Evolutionary conservation across 345 rosid species (phyloP).

Genomic region (Hypericum perforatum): DNA sequence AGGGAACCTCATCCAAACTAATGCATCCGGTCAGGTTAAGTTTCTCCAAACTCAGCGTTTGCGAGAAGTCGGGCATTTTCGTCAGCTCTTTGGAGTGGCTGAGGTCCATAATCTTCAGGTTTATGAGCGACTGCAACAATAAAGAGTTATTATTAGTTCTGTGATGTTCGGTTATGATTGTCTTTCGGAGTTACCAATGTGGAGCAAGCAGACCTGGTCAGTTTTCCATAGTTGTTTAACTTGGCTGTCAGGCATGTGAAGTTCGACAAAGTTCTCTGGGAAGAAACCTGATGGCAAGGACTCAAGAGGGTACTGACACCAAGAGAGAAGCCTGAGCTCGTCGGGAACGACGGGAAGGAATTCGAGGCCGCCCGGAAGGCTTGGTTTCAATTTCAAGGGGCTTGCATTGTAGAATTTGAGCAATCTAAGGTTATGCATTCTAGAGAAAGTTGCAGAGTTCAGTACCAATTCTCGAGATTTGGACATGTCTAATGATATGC

Average conservation of each 20-base stretch:
- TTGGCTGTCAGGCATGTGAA: constrained; percentile 1
- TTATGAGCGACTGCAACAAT: neutral
- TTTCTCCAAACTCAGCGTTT: neutral
- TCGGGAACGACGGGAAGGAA: constrained; percentile 6
- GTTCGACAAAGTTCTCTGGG: constrained; percentile 5
- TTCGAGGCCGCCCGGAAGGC: neutral
- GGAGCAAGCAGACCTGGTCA: neutral
- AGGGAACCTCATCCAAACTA: constrained; percentile 1
- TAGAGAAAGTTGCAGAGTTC: constrained; percentile 2
- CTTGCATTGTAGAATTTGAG: constrained; percentile 2
- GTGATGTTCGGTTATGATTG: neutral
- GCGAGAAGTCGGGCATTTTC: neutral
- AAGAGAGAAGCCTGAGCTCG: constrained; percentile 1
- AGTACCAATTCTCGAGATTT: neutral
- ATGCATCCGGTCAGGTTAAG: neutral
- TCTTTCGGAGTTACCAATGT: too few species aligned
- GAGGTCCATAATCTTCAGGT: neutral
- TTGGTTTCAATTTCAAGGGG: neutral
- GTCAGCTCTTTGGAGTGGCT: neutral
- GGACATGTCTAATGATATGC: constrained; percentile 3
- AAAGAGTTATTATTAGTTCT: neutral
- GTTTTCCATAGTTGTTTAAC: neutral
- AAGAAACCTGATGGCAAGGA: constrained; percentile 1
- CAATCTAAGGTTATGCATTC: constrained; percentile 9
- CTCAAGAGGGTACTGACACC: constrained; percentile 3